Evolutionary conservation across 2,329 filamentous ascomycete genomes (phyloP), one percentile per base, ranked within the genome.

Genomic region (Cladophialophora psammophila): DNA sequence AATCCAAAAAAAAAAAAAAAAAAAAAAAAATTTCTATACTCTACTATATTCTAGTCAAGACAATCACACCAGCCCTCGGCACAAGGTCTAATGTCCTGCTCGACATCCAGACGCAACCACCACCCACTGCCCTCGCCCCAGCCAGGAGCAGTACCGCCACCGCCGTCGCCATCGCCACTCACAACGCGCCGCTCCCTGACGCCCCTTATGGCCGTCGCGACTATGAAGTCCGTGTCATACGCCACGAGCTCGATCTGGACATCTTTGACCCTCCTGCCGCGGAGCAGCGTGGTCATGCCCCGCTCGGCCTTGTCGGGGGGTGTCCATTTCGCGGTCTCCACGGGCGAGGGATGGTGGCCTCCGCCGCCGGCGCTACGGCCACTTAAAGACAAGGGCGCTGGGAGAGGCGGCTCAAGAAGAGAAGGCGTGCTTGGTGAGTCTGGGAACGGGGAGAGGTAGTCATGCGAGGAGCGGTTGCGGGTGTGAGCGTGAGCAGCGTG

Each of bases 201-300:
- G 0, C 76, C 76, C 15, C 79, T 79, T 34, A 81, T 83, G 5
- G 86, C 86, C 36, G 85, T 85, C 0, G 85, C 84, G 71, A 90
- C 78, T 76, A 90, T 83, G 72, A 85, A 89, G 63, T 86, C 80
- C 66, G 84, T 79, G 69, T 87, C 86, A 73, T 86, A 88, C 0
- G 85, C 82, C 64, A 86, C 82, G 18, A 89, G 81, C 73, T 87
- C 85, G 71, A 89, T 79, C 57, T 82, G 78, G 20, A 88, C 85
- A 70, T 87, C 82, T 4, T 81, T 74, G 59, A 88, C 78, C 45
- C 75, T 73, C 59, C 76, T 74, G 5, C 82, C 81, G 66, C 83
- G 77, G 36, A 87, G 74, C 75, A 81, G 83, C 0, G 86, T 82
- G 68, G 85, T 81, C 1, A 86, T 80, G 34, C 79, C 76, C 1